phyloP scores from a whole-genome alignment of 2,329 filamentous ascomycete species.

The Colletotrichum scovillei region DNA sequence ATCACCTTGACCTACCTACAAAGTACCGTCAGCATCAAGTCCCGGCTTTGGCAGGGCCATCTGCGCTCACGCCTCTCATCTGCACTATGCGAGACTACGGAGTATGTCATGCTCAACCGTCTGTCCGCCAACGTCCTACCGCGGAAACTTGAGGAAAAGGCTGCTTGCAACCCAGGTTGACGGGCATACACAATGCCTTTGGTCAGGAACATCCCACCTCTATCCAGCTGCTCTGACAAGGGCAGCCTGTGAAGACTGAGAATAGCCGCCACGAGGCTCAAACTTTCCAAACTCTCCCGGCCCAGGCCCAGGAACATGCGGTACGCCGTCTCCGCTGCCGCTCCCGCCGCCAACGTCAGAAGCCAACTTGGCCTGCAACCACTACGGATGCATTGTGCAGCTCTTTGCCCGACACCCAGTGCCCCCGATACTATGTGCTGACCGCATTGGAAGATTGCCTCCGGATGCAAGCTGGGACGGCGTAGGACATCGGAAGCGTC shows the following conservation, averaged over 20 bases:
- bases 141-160: neutral
- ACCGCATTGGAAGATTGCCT: neutral
- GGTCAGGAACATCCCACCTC: neutral
- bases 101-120: neutral
- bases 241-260: neutral
- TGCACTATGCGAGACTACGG: neutral
- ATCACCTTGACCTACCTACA: conserved; percentile 1
- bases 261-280: conserved; percentile 19
- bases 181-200: neutral
- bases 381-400: neutral
- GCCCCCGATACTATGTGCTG: neutral
- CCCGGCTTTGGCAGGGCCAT: neutral
- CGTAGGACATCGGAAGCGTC: neutral
- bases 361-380: conserved; percentile 1
- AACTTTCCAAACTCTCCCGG: conserved; percentile 5
- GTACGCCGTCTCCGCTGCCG: neutral
- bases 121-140: neutral
- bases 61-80: neutral
- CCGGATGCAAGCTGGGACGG: neutral
- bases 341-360: conserved; percentile 1
- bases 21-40: neutral
- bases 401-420: conserved; percentile 2
- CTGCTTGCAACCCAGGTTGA: neutral
- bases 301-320: conserved; percentile 20
- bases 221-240: neutral